These are phyloP conservation scores for Rhododendron ferrugineum DNA, from an alignment of 148 eudicot species.

Conservation along the genomic window DNA sequence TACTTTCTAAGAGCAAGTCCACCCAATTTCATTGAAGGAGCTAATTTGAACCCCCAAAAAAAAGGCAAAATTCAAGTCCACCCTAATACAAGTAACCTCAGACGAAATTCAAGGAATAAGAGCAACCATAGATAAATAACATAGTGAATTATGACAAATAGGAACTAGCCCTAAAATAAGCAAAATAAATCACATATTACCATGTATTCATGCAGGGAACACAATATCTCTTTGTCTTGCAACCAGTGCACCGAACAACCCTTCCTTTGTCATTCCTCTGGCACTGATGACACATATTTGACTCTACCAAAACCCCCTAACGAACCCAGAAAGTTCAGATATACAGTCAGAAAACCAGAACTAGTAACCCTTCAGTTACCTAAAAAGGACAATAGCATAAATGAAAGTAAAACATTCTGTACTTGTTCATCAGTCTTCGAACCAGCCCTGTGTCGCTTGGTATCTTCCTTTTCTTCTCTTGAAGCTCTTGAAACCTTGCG, in stretches of 20 bases:
- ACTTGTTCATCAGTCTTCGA: not conserved
- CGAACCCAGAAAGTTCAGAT: not conserved
- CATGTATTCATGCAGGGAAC: slow-evolving; percentile 31
- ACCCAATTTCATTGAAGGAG: not conserved
- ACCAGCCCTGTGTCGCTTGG: not conserved
- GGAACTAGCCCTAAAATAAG: not conserved
- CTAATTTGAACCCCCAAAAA: not conserved
- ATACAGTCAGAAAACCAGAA: not conserved
- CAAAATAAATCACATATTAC: slow-evolving; percentile 8
- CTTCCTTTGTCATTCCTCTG: slow-evolving; percentile 50
- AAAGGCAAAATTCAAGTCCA: not conserved
- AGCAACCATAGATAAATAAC: not conserved
- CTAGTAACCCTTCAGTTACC: not conserved
- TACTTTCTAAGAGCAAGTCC: not conserved
- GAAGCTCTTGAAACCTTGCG: not conserved
- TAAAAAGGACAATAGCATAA: not conserved
- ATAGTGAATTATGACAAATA: not conserved
- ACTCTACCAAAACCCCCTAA: slow-evolving; percentile 33
- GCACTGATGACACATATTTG: slow-evolving; percentile 52
- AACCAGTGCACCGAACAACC: slow-evolving; percentile 38
- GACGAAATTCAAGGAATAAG: not conserved
- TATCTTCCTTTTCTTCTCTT: not conserved
- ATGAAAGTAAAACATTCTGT: too few relatives aligned
- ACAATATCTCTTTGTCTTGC: slow-evolving; percentile 38
- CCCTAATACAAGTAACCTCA: not conserved